Conservation (phyloP, 2,329 filamentous ascomycete genomes). For the Xylaria arbuscula region DNA sequence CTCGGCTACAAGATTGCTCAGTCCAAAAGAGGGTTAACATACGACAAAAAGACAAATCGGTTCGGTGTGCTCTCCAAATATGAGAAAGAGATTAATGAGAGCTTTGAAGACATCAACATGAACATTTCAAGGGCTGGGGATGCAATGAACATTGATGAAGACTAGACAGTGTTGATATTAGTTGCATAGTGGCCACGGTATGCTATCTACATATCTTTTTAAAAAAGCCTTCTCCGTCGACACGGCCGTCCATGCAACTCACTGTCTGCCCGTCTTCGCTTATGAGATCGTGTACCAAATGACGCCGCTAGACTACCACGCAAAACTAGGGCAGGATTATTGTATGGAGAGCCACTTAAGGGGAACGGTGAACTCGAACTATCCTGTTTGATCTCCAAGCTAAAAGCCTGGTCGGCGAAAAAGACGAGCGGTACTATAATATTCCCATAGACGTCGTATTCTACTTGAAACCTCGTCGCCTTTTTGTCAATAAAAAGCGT, state of each 20-base stretch:
- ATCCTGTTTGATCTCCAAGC: constrained; percentile 6
- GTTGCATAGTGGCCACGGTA: no score
- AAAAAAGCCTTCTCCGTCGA: constrained; percentile 11
- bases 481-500: constrained; percentile 13
- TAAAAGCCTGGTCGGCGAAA: constrained; percentile 12
- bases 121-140: no score
- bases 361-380: not conserved
- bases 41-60: not conserved
- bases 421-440: constrained; percentile 14
- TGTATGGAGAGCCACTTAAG: constrained; percentile 14
- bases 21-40: not conserved
- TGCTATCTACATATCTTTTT: constrained; percentile 1
- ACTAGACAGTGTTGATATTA: no score
- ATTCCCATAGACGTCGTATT: constrained; percentile 11
- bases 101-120: no score
- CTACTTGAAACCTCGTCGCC: not conserved
- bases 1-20: not conserved
- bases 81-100: not conserved
- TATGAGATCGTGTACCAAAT: constrained; percentile 4
- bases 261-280: not conserved
- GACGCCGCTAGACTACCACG: not conserved
- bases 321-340: not conserved
- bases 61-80: not conserved
- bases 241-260: not conserved
- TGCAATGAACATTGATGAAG: no score